These are phyloP conservation scores for Yarrowia sp. DNA, from an alignment of 805 yeast species.

Conservation along the genomic window DNA sequence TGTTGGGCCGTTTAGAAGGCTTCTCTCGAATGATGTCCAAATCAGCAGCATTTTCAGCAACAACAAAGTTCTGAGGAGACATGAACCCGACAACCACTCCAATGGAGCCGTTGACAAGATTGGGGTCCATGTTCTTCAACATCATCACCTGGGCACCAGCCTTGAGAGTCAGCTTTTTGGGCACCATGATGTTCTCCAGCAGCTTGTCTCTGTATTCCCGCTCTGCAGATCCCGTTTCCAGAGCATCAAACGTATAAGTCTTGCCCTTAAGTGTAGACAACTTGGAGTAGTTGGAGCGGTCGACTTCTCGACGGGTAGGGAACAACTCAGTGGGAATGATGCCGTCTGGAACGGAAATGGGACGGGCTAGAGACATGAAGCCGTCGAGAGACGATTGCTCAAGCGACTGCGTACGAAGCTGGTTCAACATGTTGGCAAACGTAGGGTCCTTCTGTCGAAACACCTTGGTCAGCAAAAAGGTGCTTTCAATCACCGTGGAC, in stretches of 20 bases:
- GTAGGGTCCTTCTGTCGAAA: slow-evolving; percentile 80
- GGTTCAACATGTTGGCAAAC: slow-evolving; percentile 74
- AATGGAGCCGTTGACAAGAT: slow-evolving; percentile 84
- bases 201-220: slow-evolving; percentile 39
- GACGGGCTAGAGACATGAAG: slow-evolving; percentile 41
- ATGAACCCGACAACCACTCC: slow-evolving; percentile 68
- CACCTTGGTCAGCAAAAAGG: slow-evolving; percentile 70
- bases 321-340: slow-evolving; percentile 85
- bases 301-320: slow-evolving; percentile 84
- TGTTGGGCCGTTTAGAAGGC: not conserved
- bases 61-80: slow-evolving; percentile 33
- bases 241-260: slow-evolving; percentile 47
- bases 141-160: slow-evolving; percentile 94
- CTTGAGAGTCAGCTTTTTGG: slow-evolving; percentile 58
- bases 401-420: slow-evolving; percentile 70
- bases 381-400: slow-evolving; percentile 46
- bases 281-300: slow-evolving; percentile 59
- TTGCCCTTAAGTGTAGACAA: slow-evolving; percentile 50
- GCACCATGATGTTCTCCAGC: slow-evolving; percentile 67
- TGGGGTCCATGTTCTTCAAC: slow-evolving; percentile 72
- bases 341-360: slow-evolving; percentile 59
- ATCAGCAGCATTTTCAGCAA: slow-evolving; percentile 25
- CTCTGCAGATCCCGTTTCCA: slow-evolving; percentile 35
- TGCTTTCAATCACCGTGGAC: slow-evolving; percentile 58
- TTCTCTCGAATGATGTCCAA: not conserved